These are phyloP conservation scores for Colletotrichum plurivorum DNA, from an alignment of 2,329 filamentous ascomycete genomes.

Conservation along the genomic window DNA sequence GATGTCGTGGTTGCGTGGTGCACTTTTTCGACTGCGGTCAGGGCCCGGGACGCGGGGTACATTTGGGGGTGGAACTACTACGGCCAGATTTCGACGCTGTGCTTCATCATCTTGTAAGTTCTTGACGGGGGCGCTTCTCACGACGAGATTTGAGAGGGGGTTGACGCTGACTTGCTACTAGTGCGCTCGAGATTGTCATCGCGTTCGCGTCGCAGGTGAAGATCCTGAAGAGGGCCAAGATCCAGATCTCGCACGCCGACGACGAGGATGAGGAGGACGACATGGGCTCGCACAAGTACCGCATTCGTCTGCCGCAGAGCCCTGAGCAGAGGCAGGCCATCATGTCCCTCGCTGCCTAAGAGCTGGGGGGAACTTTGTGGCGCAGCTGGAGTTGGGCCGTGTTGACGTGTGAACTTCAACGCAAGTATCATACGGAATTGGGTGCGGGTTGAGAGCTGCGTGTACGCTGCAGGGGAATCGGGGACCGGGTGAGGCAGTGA, in stretches of 20 bases:
- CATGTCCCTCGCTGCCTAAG: slow-evolving; percentile 23
- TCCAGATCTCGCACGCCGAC: slow-evolving; percentile 18
- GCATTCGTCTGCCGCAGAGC: slow-evolving; percentile 30
- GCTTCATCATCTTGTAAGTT: slow-evolving; percentile 8
- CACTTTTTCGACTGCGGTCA: slow-evolving; percentile 1
- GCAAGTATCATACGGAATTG: no score
- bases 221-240: slow-evolving; percentile 29
- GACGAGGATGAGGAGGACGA: slow-evolving; percentile 28
- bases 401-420: no score
- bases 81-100: no score
- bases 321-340: slow-evolving; percentile 23
- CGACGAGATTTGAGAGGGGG: no score
- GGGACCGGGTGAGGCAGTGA: no score
- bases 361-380: not conserved
- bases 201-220: slow-evolving; percentile 24
- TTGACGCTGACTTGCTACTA: not conserved
- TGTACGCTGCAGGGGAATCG: no score
- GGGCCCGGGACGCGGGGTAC: not conserved
- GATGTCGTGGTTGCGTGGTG: slow-evolving; percentile 3
- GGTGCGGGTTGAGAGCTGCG: no score
- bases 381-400: no score
- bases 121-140: no score
- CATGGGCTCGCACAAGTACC: slow-evolving; percentile 31
- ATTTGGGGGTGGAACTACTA: not conserved
- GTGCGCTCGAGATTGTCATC: slow-evolving; percentile 18